Evolutionary conservation across 2,329 filamentous ascomycete species (phyloP).

Genomic region (Dactylellina sp.): DNA sequence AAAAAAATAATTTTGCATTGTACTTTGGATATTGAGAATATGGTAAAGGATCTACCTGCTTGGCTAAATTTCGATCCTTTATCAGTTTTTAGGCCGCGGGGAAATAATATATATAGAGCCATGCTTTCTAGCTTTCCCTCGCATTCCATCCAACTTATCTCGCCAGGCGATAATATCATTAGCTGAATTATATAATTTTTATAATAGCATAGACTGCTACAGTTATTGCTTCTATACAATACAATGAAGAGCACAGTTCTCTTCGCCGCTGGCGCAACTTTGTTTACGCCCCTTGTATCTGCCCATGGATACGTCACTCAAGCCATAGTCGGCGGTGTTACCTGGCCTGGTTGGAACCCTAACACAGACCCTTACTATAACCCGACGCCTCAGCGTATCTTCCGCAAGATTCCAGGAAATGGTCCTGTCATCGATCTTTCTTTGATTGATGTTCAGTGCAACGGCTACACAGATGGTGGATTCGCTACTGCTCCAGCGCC

Average conservation of each 20-base stretch:
- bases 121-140: neutral
- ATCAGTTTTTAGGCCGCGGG: neutral
- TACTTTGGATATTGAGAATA: neutral
- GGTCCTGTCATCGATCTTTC: slow-evolving; percentile 70
- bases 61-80: neutral
- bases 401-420: slow-evolving; percentile 71
- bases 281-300: slow-evolving; percentile 57
- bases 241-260: slow-evolving; percentile 48
- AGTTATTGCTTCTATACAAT: slow-evolving; percentile 1
- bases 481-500: slow-evolving; percentile 65
- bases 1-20: neutral
- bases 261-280: slow-evolving; percentile 24
- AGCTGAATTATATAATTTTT: neutral
- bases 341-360: slow-evolving; percentile 64
- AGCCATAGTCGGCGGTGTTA: slow-evolving; percentile 65
- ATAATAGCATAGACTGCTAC: slow-evolving; percentile 12
- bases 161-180: slow-evolving; percentile 13
- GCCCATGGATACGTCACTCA: slow-evolving; percentile 68
- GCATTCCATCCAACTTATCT: slow-evolving; percentile 12
- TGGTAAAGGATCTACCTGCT: neutral
- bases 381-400: slow-evolving; percentile 67
- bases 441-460: slow-evolving; percentile 70
- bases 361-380: slow-evolving; percentile 66
- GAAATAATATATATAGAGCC: slow-evolving; percentile 7
- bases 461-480: slow-evolving; percentile 63